A percentile compares a stretch with the other conserved stretches of the same genome.
Evolutionary conservation across 2,329 filamentous ascomycete genomes (phyloP).

Genomic region (Calonectria honghensis): DNA sequence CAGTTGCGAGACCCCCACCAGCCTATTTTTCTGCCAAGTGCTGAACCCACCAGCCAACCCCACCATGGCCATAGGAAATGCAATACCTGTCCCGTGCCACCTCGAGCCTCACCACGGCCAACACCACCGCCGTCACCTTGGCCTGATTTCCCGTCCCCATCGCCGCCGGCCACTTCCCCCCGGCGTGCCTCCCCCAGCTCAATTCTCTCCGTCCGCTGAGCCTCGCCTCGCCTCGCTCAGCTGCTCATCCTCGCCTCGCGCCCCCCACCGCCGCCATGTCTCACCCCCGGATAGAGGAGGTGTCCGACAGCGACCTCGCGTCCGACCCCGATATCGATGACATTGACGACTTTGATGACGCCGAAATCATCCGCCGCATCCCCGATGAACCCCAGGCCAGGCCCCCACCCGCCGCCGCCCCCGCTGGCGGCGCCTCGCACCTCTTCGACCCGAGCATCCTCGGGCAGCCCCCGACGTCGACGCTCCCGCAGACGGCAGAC

Average conservation of each 20-base stretch:
- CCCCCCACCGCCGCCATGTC: slow-evolving; percentile 75
- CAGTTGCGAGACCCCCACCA: slow-evolving; percentile 30
- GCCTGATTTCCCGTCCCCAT: slow-evolving; percentile 11
- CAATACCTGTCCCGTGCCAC: slow-evolving; percentile 40
- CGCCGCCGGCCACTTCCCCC: slow-evolving; percentile 4
- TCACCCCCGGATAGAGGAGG: slow-evolving; percentile 92
- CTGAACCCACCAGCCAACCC: slow-evolving; percentile 34
- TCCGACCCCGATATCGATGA: slow-evolving; percentile 79
- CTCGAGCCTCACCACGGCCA: slow-evolving; percentile 40
- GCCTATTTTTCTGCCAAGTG: slow-evolving; percentile 6
- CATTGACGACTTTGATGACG: slow-evolving; percentile 76
- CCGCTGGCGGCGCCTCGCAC: slow-evolving; percentile 44
- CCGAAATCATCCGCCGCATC: slow-evolving; percentile 73
- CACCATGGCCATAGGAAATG: slow-evolving; percentile 37
- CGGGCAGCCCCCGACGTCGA: slow-evolving; percentile 53
- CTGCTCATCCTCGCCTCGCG: neutral
- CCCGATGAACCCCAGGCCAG: slow-evolving; percentile 53
- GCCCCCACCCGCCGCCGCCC: slow-evolving; percentile 53
- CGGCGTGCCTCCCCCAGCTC: neutral
- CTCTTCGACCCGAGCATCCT: slow-evolving; percentile 55
- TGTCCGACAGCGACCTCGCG: slow-evolving; percentile 85
- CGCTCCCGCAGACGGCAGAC: slow-evolving; percentile 64
- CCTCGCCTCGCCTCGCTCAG: neutral
- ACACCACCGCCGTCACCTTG: slow-evolving; percentile 4
- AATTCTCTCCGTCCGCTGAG: neutral